Evolutionary conservation across 306 rosid species (phyloP), one percentile per base, ranked within the genome.

Genomic region (Mucuna pruriens): DNA sequence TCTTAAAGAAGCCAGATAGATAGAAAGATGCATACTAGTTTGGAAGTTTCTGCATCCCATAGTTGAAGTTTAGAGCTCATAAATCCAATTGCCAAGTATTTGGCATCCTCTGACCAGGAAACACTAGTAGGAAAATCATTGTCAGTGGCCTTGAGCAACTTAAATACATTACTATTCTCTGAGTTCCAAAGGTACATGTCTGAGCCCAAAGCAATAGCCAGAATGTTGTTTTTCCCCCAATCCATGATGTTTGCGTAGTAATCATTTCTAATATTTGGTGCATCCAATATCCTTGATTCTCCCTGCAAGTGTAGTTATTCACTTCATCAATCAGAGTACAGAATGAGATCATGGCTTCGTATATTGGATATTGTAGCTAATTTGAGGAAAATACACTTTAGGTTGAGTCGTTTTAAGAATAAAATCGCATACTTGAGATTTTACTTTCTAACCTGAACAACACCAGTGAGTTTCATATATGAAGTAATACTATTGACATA

Each of bases 101-200:
- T 83, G 58, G 88, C 62, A 76, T 91, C 90, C 74, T 80, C 69
- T 69, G 93, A 90, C 94, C 94, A 93, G 49, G 93, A 82, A 61
- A 93, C 81, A 82, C 96, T 88, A 2, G 94, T 48, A 9, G 94
- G 96, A 60, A 65, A 78, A 36, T 90, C 89, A 16, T 45, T 48
- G 13, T 73, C 76, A 29, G 26, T 26, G 44, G 75, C 88, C n/a
- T 72, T 61, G 22, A 87, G 71, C 74, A 91, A 85, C 80, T 78
- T 86, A 6, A 62, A 20, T 23, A 90, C 92, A 2, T 68, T 57
- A 16, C 61, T 6, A 11, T 75, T 89, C 42, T 76, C 80, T 0
- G 96, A 80, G 15, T 93, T 90, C 96, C 96, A 93, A 51, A 93
- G 85, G 84, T 74, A 93, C 60, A 91, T 68, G 12, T 90, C 91